Evolutionary conservation across 306 rosid species (phyloP).

Genomic region (Cucumis cinereus): DNA sequence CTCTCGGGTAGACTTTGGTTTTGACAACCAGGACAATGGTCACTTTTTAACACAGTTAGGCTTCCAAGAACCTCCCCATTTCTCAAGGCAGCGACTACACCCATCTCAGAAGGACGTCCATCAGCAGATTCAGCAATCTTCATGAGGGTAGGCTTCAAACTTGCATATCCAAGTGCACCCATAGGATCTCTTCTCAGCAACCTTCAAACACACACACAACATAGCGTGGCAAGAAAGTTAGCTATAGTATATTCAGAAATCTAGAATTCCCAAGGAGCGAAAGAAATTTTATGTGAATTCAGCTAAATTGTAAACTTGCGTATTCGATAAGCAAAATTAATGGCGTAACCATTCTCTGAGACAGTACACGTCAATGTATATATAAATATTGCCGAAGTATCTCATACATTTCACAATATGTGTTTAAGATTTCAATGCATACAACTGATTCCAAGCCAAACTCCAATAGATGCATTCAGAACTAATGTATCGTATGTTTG

Average conservation of each 20-base stretch:
- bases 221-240: constrained; percentile 2
- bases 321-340: not conserved
- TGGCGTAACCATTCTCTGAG: not conserved
- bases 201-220: constrained; percentile 30
- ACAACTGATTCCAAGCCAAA: not conserved
- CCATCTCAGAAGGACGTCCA: constrained; percentile 77
- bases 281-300: not conserved
- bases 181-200: constrained; percentile 82
- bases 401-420: not conserved
- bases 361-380: not conserved
- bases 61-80: constrained; percentile 89
- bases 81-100: constrained; percentile 77
- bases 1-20: constrained; percentile 53
- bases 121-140: constrained; percentile 62
- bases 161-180: constrained; percentile 92
- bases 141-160: constrained; percentile 49
- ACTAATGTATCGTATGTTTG: not conserved
- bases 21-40: constrained; percentile 84
- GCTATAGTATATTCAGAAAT: not conserved
- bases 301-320: not conserved
- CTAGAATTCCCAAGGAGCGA: not conserved
- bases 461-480: not conserved
- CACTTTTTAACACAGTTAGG: constrained; percentile 84
- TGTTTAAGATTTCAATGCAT: not conserved
- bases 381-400: not conserved